A percentile compares a stretch with the other conserved stretches of the same genome.
Conservation (phyloP, 495 filamentous ascomycete species). For the Xylaria longipes region DNA sequence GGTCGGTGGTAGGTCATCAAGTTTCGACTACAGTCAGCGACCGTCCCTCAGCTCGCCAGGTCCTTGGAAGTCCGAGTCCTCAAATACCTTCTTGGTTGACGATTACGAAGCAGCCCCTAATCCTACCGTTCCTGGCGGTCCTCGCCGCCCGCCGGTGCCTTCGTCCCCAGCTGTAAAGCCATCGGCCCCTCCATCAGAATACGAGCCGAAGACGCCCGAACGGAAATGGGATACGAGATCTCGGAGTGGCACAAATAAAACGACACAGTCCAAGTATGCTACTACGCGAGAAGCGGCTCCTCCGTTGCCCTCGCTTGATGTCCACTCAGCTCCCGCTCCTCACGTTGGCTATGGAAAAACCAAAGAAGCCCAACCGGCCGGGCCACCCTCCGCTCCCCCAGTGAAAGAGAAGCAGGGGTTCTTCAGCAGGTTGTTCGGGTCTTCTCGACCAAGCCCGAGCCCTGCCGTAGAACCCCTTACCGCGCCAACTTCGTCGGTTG, state of each 20-base stretch:
- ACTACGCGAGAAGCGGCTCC: slow-evolving; percentile 41
- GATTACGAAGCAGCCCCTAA: slow-evolving; percentile 86
- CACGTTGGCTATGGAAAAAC: slow-evolving; percentile 64
- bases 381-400: slow-evolving; percentile 39
- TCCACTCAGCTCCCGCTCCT: slow-evolving; percentile 59
- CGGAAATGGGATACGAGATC: slow-evolving; percentile 70
- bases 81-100: slow-evolving; percentile 54
- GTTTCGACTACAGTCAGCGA: slow-evolving; percentile 72
- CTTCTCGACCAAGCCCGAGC: slow-evolving; percentile 51
- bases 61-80: slow-evolving; percentile 54
- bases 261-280: slow-evolving; percentile 35
- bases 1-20: slow-evolving; percentile 71
- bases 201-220: slow-evolving; percentile 47
- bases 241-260: slow-evolving; percentile 55
- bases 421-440: slow-evolving; percentile 87
- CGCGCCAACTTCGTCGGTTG: slow-evolving; percentile 32
- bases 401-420: slow-evolving; percentile 82
- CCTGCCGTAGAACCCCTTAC: not conserved
- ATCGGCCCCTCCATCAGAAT: slow-evolving; percentile 45
- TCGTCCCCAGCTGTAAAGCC: slow-evolving; percentile 40
- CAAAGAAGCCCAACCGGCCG: slow-evolving; percentile 50
- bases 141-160: slow-evolving; percentile 61
- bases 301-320: slow-evolving; percentile 43
- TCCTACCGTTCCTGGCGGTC: slow-evolving; percentile 84
- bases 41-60: slow-evolving; percentile 39